Evolutionary conservation across 345 rosid species (phyloP), one percentile per base, ranked within the genome.

Genomic region (Citrus hindsii): DNA sequence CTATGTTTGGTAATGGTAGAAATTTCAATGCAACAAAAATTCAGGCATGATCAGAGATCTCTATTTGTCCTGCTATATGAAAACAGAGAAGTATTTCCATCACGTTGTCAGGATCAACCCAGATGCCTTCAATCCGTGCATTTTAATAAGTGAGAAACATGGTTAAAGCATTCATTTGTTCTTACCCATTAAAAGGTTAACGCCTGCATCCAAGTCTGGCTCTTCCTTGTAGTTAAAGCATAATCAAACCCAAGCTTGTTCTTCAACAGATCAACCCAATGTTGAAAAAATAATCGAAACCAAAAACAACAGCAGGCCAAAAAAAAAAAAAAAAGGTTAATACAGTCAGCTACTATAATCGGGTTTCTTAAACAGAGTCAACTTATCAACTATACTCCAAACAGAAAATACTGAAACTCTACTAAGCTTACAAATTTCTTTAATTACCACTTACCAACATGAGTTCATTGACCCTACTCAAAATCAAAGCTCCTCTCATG

Each of bases 131-230:
- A 35, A 56, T 22, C 4, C 8, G 22, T n/a, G 32, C 32, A 9
- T 4, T 10, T 14, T 1, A 5, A 22, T 7, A 40, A 27, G 6
- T 18, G 37, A 70, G 40, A 51, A 70, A 14, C 14, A 18, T 46
- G 12, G 73, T 69, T 46, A 24, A 69, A 4, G 4, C 74, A 51
- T 71, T 51, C 18, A 55, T 53, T 72, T 56, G 16, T 9, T 22
- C 77, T 21, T 9, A 91, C 97, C 93, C 85, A 80, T 89, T 90
- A 75, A 90, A 48, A 55, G 94, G 89, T 61, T 83, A 0, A 40
- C 1, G 3, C 13, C 46, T 40, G 46, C 91, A 78, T 61, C 83
- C 56, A 9, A 9, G 3, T 40, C 46, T 40, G 13, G 46, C 12
- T 8, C 88, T 67, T 81, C 84, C 30, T 85, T 83, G 37, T 83